Percentiles rank a stretch among this genome's conserved stretches.
These are phyloP conservation scores for Aphanomyces stellatus DNA, from an alignment of 352 stramenopile genomes.

Conservation along the genomic window DNA sequence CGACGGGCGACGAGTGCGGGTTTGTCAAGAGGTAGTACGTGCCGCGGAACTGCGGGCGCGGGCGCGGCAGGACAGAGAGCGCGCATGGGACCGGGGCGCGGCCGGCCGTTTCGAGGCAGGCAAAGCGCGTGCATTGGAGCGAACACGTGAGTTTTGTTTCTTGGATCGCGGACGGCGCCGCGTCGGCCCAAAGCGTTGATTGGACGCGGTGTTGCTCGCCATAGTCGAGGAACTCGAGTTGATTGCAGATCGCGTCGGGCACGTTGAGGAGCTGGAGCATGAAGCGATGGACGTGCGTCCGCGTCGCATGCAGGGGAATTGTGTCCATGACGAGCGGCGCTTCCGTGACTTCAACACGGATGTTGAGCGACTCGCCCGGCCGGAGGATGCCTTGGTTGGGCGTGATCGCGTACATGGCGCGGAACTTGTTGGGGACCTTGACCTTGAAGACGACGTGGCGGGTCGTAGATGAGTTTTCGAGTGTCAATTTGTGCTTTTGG, in stretches of 20 bases:
- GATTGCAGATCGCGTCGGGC: background rate
- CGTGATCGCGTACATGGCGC: background rate
- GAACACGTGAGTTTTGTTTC: background rate
- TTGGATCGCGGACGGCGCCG: background rate
- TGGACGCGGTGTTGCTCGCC: slow-evolving; percentile 4
- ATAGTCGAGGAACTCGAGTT: slow-evolving; percentile 14
- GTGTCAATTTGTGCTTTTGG: slow-evolving; percentile 11
- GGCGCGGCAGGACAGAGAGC: background rate
- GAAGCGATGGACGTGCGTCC: background rate
- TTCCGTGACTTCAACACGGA: slow-evolving; percentile 8
- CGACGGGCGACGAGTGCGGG: background rate
- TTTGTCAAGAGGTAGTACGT: background rate
- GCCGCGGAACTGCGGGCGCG: background rate
- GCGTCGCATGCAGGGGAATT: background rate
- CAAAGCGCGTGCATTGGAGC: slow-evolving; percentile 1
- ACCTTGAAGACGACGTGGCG: slow-evolving; percentile 5
- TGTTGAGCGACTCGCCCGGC: slow-evolving; percentile 2
- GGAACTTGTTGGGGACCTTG: background rate
- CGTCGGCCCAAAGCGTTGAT: background rate
- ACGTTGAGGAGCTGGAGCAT: background rate
- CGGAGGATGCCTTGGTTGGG: slow-evolving; percentile 8
- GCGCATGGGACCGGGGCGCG: no score
- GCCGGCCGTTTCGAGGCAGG: background rate
- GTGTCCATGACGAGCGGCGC: background rate
- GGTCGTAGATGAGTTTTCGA: background rate